Evolutionary conservation across 179 eudicot species (phyloP), one percentile per base, ranked within the genome.

Genomic region (Spergularia azorica): DNA sequence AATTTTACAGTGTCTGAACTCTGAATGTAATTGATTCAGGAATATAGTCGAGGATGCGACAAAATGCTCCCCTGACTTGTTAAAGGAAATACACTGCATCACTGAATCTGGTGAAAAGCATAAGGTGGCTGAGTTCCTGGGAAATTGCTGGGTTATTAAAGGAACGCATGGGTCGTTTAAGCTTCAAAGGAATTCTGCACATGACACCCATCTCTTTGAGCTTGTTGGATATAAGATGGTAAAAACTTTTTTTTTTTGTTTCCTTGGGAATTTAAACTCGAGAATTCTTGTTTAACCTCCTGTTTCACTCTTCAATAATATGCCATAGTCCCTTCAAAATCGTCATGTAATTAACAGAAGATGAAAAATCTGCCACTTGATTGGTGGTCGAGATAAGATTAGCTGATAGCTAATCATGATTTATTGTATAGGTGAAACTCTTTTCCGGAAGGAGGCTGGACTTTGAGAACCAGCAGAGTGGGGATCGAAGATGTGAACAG

Each of bases 391-490:
- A 15, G 52, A 51, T 39, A 68, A 68, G n/a, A 51, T 68, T 63
- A 39, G 36, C 67, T 68, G 72, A 68, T 68, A 15, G 41, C 12
- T 1, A 50, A 36, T 68, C 14, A 46, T 43, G 48, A 61, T 48
- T 77, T 52, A 55, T 80, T 80, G 74, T 73, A 51, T 82, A 95
- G 99, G 90, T 95, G 69, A 88, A 85, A 77, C 87, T 91, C 50
- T 89, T 83, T 79, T 71, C 86, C 58, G 98, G 98, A 71, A 86
- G 90, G 76, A 91, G 82, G 85, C 83, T 95, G 72, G 97, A 89
- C 8, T 91, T 83, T 73, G 97, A 95, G 73, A 74, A 79, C 54
- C 87, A 74, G 73, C 83, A 85, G 41, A 83, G 85, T 46, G 83
- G 64, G 75, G 86, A 85, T 70, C 79, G 72, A 17, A 83, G 80